These are phyloP conservation scores for Termitomyces sp. DNA, from an alignment of 768 basidiomycete genomes.

Conservation along the genomic window DNA sequence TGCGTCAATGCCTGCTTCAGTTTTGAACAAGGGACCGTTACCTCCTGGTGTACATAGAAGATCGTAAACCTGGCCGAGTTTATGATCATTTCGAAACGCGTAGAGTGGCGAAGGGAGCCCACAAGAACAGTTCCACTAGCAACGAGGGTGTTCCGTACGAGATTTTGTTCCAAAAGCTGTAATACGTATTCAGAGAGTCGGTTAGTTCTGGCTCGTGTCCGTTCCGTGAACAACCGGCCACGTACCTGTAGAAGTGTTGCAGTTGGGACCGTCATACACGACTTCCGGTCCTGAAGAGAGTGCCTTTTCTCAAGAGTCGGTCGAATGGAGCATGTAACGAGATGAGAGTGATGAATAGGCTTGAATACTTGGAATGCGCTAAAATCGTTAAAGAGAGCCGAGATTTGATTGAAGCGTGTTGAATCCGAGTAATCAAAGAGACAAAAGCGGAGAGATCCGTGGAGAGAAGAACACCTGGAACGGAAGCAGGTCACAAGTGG, in stretches of 20 bases:
- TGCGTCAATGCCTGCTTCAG: background rate
- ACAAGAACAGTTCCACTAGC: constrained; percentile 23
- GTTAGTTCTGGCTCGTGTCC: background rate
- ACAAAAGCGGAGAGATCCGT: background rate
- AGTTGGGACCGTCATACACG: background rate
- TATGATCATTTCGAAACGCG: background rate
- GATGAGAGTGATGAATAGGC: background rate
- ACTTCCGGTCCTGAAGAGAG: background rate
- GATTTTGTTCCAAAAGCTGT: constrained; percentile 17
- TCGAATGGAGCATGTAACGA: background rate
- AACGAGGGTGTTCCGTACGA: constrained; percentile 20
- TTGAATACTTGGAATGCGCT: background rate
- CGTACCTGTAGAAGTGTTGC: background rate
- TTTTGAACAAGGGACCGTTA: background rate
- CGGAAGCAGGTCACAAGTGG: background rate
- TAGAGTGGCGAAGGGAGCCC: background rate
- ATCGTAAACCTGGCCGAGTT: constrained; percentile 25
- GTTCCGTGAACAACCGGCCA: background rate
- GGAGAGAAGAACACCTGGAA: background rate
- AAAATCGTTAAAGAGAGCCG: constrained; percentile 1
- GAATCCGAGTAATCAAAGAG: constrained; percentile 5
- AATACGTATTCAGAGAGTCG: background rate
- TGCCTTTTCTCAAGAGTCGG: background rate
- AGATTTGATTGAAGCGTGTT: constrained; percentile 3
- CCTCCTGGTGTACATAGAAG: constrained; percentile 31